Conservation (phyloP, 2,329 filamentous ascomycete species). For the Cercospora sesami region DNA sequence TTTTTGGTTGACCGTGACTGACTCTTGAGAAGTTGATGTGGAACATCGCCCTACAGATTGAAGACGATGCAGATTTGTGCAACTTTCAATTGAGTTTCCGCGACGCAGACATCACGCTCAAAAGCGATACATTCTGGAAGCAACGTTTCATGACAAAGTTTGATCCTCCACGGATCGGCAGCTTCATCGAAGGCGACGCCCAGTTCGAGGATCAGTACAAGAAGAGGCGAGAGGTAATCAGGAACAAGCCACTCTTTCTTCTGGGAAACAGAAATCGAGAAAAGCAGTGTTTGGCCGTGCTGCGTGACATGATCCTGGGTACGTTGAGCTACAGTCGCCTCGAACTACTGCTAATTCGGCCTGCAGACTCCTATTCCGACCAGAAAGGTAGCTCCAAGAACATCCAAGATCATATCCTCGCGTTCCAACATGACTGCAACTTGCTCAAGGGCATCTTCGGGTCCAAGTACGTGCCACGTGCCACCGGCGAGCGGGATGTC, state of each 20-base stretch:
- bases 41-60: conserved; percentile 42
- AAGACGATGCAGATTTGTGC: conserved; percentile 47
- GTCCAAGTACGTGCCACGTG: not conserved
- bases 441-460: conserved; percentile 13
- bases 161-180: conserved; percentile 37
- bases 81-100: conserved; percentile 46
- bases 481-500: not conserved
- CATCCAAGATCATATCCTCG: not conserved
- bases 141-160: conserved; percentile 46
- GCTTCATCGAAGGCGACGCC: conserved; percentile 29
- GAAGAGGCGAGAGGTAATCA: conserved; percentile 32
- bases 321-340: conserved; percentile 25
- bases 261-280: conserved; percentile 35
- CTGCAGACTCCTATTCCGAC: conserved; percentile 12
- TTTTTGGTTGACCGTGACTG: not conserved
- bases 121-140: conserved; percentile 51
- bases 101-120: conserved; percentile 43
- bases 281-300: conserved; percentile 39
- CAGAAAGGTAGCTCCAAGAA: not conserved
- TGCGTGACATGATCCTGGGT: conserved; percentile 50
- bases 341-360: conserved; percentile 15
- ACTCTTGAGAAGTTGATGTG: conserved; percentile 42
- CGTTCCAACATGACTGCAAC: conserved; percentile 9
- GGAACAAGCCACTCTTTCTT: conserved; percentile 32
- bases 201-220: conserved; percentile 43